Conservation (phyloP, 345 rosid genomes). For the Gossypium turneri region DNA sequence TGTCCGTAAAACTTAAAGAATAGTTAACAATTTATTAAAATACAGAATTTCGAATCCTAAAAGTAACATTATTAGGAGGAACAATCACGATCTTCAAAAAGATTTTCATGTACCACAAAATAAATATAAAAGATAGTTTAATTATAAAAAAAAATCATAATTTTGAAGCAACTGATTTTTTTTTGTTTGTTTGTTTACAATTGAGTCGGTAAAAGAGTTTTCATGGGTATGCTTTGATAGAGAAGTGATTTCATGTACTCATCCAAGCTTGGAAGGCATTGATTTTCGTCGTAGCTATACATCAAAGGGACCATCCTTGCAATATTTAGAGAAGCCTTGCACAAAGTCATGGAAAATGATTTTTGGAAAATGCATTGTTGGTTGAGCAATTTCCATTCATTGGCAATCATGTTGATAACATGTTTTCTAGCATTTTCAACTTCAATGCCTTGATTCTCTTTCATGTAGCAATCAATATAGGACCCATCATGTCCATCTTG, state of each 20-base stretch:
- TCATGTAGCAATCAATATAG: slow-evolving; percentile 47
- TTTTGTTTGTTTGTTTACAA: no score
- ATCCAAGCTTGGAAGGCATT: slow-evolving; percentile 39
- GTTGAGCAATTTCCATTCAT: slow-evolving; percentile 57
- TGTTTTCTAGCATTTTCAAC: slow-evolving; percentile 31
- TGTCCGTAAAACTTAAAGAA: no score
- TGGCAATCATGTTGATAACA: slow-evolving; percentile 34
- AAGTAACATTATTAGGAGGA: no score
- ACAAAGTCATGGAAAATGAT: slow-evolving; percentile 34
- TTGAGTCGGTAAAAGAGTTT: neutral
- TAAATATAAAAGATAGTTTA: no score
- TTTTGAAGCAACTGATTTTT: no score
- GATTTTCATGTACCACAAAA: no score
- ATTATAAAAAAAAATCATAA: no score
- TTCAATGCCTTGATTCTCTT: slow-evolving; percentile 29
- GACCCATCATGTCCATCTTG: slow-evolving; percentile 60
- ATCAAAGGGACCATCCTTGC: slow-evolving; percentile 59
- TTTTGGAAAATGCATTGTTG: slow-evolving; percentile 34
- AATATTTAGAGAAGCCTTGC: slow-evolving; percentile 33
- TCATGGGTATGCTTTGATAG: slow-evolving; percentile 2
- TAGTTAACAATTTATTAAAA: no score
- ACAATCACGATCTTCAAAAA: no score
- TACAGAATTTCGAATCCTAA: accelerated
- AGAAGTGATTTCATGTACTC: slow-evolving; percentile 30
- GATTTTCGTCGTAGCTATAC: slow-evolving; percentile 44